Base-by-base conservation (phyloP, 2,329 filamentous ascomycete species). In the Claviceps purpurea region DNA sequence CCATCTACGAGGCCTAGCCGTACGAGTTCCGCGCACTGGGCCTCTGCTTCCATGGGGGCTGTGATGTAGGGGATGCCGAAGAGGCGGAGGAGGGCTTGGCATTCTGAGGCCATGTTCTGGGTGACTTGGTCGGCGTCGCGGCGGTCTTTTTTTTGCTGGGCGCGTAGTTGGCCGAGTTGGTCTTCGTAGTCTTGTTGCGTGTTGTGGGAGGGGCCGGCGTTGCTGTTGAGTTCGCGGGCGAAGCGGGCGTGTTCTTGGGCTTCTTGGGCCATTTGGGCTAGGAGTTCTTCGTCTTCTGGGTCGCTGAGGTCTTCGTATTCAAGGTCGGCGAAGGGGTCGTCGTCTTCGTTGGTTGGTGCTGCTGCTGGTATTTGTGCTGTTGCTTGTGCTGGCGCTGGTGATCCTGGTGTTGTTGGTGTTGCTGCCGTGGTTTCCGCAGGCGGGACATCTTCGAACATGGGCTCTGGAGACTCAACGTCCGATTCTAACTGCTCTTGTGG, bases 1-100 rank as follows among this genome's bases (percentile, higher is more conserved):
- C 94, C 93, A 64, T 98, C 94, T 8, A 98, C 94, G 0, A 97
- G 79, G 0, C 89, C 88, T 0, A 97, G 73, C 0, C 71, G 72
- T 0, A 98, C 90, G 4, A 98, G 79, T 68, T 95, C 87, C 0
- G 93, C 93, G 62, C 93, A 98, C 65, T 98, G 93, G 0, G 93
- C 93, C 73, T 98, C 93, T 0, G 93, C 93, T 75, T 98, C 93
- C 93, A 97, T 97, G 0, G 94, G 94, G 0, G 93, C 93, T 0
- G 91, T 98, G 59, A 98, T 85, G 63, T 98, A 98, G 0, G 93
- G 93, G 11, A 98, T 80, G 0, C 93, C 93, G 65, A 98, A 98
- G 8, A 96, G 78, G 5, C 82, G 79, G 20, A 98, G 79, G 0
- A 98, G 77, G 46, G 93, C 85, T 64, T 98, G 93, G 57, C 93